Evolutionary conservation across 1,284 basidiomycete genomes (phyloP).

Genomic region (Serendipita sp.): DNA sequence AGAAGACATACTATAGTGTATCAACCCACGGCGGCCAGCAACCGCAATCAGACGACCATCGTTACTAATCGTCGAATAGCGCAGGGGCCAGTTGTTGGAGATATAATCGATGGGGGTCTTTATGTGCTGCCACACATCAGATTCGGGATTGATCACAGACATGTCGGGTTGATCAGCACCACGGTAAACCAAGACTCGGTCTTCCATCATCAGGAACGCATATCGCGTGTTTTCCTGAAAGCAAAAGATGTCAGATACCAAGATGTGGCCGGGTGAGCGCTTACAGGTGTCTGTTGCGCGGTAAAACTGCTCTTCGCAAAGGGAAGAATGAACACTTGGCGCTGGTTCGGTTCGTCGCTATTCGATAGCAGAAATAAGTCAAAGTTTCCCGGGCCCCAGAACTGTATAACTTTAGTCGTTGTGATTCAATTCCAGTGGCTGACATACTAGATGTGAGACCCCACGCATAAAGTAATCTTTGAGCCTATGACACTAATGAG

Average conservation of each 20-base stretch:
- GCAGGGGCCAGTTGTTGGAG: slow-evolving; percentile 86
- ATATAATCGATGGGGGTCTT: slow-evolving; percentile 89
- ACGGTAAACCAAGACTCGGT: slow-evolving; percentile 86
- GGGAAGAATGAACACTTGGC: slow-evolving; percentile 70
- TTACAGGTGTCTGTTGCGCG: slow-evolving; percentile 77
- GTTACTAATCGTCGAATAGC: slow-evolving; percentile 79
- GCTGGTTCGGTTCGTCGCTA: slow-evolving; percentile 8
- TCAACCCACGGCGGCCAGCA: slow-evolving; percentile 80
- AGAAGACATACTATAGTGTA: slow-evolving; percentile 86
- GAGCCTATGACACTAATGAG: slow-evolving; percentile 31
- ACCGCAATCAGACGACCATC: slow-evolving; percentile 90
- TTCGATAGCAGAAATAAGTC: slow-evolving; percentile 56
- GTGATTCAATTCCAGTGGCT: slow-evolving; percentile 14
- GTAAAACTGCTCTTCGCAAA: slow-evolving; percentile 93
- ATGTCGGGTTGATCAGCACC: slow-evolving; percentile 96
- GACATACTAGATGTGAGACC: slow-evolving; percentile 21
- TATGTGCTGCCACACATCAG: slow-evolving; percentile 94
- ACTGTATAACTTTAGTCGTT: slow-evolving; percentile 34
- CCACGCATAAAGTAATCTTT: slow-evolving; percentile 36
- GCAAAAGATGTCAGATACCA: slow-evolving; percentile 7
- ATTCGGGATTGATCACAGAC: slow-evolving; percentile 97
- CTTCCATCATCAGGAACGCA: slow-evolving; percentile 91
- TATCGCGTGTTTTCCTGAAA: slow-evolving; percentile 83
- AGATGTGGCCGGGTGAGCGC: slow-evolving; percentile 14
- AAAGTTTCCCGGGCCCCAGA: slow-evolving; percentile 84